Evolutionary conservation across 2,329 filamentous ascomycete species (phyloP).

Genomic region (Trichoderma polysporum): DNA sequence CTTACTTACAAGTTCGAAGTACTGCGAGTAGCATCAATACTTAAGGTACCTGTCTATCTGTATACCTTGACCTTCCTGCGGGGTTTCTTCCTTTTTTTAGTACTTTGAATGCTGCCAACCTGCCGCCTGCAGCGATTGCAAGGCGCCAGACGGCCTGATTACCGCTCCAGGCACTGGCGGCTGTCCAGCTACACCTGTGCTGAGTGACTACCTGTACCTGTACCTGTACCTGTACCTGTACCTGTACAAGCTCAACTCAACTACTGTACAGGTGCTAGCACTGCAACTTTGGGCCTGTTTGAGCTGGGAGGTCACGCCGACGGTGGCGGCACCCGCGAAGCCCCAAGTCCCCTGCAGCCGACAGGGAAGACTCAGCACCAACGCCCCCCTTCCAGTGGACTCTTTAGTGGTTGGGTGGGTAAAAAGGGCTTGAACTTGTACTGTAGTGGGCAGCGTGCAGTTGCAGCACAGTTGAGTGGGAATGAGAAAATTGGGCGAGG

Average conservation of each 20-base stretch:
- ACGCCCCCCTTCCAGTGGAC: neutral
- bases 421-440: neutral
- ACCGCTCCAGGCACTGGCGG: neutral
- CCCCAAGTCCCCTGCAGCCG: slow-evolving; percentile 6
- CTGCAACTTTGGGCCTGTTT: too few species aligned
- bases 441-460: neutral
- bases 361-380: neutral
- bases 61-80: neutral
- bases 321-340: slow-evolving; percentile 7
- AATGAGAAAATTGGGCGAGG: too few species aligned
- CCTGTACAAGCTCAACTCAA: too few species aligned
- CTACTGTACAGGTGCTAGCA: too few species aligned
- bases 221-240: too few species aligned
- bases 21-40: too few species aligned
- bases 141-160: too few species aligned
- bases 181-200: neutral
- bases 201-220: too few species aligned
- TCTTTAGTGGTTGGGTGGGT: neutral
- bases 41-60: neutral
- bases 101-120: neutral
- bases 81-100: neutral
- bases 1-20: too few species aligned
- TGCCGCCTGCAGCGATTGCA: neutral
- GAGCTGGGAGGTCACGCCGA: slow-evolving; percentile 6
- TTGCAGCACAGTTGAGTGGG: too few species aligned